phyloP scores from a whole-genome alignment of 1,284 basidiomycete species.

The Fomitopsis betulina region DNA sequence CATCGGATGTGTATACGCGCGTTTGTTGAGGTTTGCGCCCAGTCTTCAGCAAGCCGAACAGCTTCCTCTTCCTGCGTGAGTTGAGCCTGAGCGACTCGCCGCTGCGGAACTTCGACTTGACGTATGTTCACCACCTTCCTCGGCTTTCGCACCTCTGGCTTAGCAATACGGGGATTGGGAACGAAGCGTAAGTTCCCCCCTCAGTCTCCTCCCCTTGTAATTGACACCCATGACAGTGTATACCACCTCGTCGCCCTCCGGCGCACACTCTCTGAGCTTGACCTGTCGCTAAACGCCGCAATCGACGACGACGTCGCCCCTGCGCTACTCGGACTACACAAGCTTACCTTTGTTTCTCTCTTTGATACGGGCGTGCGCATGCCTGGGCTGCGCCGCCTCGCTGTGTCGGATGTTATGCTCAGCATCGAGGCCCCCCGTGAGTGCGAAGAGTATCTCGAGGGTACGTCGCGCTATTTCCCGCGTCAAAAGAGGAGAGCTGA shows the following conservation, averaged over 20 bases:
- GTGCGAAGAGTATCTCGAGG: slow-evolving; percentile 50
- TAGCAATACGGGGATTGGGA: slow-evolving; percentile 50
- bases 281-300: slow-evolving; percentile 43
- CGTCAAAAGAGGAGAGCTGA: background rate
- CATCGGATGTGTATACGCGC: background rate
- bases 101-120: slow-evolving; percentile 44
- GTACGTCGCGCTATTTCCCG: slow-evolving; percentile 31
- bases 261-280: slow-evolving; percentile 45
- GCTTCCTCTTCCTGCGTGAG: slow-evolving; percentile 45
- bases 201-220: background rate
- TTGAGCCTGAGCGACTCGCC: slow-evolving; percentile 42
- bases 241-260: slow-evolving; percentile 54
- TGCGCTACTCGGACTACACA: slow-evolving; percentile 43
- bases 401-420: slow-evolving; percentile 27
- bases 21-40: background rate
- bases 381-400: slow-evolving; percentile 50
- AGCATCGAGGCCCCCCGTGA: slow-evolving; percentile 47
- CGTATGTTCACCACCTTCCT: slow-evolving; percentile 49
- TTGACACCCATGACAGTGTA: slow-evolving; percentile 32
- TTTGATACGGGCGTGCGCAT: slow-evolving; percentile 50
- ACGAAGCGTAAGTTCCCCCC: slow-evolving; percentile 46
- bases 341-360: slow-evolving; percentile 46
- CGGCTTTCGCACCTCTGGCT: slow-evolving; percentile 44
- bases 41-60: slow-evolving; percentile 49
- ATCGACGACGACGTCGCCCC: slow-evolving; percentile 54